A percentile compares a stretch with the other conserved stretches of the same genome.
phyloP scores from a whole-genome alignment of 2,329 filamentous ascomycete genomes.

The Colletotrichum cereale region DNA sequence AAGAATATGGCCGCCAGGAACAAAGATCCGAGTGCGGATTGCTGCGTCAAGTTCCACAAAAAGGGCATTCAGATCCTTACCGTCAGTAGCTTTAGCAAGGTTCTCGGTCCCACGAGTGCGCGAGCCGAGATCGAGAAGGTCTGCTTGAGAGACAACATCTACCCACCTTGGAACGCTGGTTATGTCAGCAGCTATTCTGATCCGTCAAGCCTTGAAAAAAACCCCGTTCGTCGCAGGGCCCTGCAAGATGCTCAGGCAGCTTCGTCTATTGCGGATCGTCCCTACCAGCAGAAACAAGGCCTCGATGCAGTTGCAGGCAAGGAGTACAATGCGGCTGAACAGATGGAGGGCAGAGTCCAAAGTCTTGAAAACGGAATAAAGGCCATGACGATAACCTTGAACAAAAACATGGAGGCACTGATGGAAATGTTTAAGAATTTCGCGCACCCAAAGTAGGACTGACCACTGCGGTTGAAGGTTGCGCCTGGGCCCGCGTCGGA shows the following conservation, averaged over 20 bases:
- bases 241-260: not conserved
- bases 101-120: constrained; percentile 17
- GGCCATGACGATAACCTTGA: too few species aligned
- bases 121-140: constrained; percentile 26
- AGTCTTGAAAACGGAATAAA: constrained; percentile 2
- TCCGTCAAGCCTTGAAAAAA: not conserved
- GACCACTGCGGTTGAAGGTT: too few species aligned
- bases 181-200: not conserved
- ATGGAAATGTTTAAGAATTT: too few species aligned
- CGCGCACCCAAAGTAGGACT: too few species aligned
- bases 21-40: constrained; percentile 25
- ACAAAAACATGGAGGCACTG: too few species aligned
- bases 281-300: not conserved
- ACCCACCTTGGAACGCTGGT: constrained; percentile 23
- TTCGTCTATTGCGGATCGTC: not conserved
- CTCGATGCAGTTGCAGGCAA: not conserved
- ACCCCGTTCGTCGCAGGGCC: not conserved
- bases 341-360: not conserved
- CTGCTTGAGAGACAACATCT: constrained; percentile 23
- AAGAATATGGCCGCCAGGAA: constrained; percentile 21
- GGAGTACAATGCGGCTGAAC: not conserved
- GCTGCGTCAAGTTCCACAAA: constrained; percentile 23
- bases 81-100: constrained; percentile 20
- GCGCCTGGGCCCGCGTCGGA: too few species aligned
- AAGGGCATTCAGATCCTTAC: constrained; percentile 34